phyloP scores from a whole-genome alignment of 768 basidiomycete species.

The Agaricus subrufescens region DNA sequence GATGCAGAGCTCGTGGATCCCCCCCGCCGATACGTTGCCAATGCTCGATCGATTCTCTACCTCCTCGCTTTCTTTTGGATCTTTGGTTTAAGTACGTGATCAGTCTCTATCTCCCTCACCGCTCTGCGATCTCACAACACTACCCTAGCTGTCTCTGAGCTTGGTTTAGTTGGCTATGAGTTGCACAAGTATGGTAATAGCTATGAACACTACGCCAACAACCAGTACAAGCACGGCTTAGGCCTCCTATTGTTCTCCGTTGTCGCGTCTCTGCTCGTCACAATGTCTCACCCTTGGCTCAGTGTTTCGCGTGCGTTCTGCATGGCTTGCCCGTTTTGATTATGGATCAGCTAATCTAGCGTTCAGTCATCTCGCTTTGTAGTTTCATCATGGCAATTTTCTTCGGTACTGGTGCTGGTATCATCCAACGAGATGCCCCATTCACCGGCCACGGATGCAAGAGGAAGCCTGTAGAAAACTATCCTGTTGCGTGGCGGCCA shows the following conservation, averaged over 20 bases:
- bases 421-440: slow-evolving; percentile 21
- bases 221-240: slow-evolving; percentile 24
- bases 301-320: slow-evolving; percentile 19
- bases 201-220: slow-evolving; percentile 21
- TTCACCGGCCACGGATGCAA: slow-evolving; percentile 21
- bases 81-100: slow-evolving; percentile 21
- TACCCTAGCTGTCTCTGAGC: slow-evolving; percentile 19
- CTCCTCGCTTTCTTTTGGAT: slow-evolving; percentile 19
- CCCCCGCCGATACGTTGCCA: background rate
- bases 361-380: slow-evolving; percentile 20
- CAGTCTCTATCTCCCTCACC: background rate
- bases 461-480: slow-evolving; percentile 11
- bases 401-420: slow-evolving; percentile 27
- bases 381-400: slow-evolving; percentile 26
- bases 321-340: background rate
- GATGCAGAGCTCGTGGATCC: background rate
- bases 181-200: slow-evolving; percentile 25
- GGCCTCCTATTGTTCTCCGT: slow-evolving; percentile 23
- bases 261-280: slow-evolving; percentile 20
- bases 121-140: background rate
- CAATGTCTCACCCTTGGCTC: slow-evolving; percentile 21
- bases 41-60: slow-evolving; percentile 14
- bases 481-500: slow-evolving; percentile 20
- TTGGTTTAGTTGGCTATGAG: slow-evolving; percentile 26
- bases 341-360: background rate